Percentiles rank a stretch among this genome's conserved stretches.
These are phyloP conservation scores for Mortierella claussenii DNA, from an alignment of 192 early-diverging fungal genomes.

Conservation along the genomic window DNA sequence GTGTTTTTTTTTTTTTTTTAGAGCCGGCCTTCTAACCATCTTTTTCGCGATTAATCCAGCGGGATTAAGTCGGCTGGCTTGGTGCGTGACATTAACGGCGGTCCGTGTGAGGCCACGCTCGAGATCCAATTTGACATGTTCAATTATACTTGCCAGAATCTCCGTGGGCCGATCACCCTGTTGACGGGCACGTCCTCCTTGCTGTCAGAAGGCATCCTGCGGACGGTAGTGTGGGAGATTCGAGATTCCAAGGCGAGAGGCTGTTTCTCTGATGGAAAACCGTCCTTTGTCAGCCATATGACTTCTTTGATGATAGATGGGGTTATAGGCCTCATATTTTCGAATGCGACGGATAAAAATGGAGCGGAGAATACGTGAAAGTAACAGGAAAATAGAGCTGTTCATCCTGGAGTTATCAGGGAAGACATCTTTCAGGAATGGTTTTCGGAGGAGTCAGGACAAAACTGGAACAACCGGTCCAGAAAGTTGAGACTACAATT, in stretches of 20 bases:
- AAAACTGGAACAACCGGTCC: neutral
- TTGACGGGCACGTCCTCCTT: constrained; percentile 9
- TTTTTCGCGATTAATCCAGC: constrained; percentile 20
- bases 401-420: too few relatives aligned
- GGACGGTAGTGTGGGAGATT: neutral
- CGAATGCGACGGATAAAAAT: too few relatives aligned
- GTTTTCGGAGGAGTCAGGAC: too few relatives aligned
- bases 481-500: neutral
- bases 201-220: neutral
- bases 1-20: neutral
- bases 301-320: too few relatives aligned
- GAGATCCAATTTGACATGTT: constrained; percentile 10
- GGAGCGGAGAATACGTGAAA: too few relatives aligned
- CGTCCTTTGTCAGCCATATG: neutral
- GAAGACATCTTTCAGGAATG: too few relatives aligned
- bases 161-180: constrained; percentile 14
- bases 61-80: neutral
- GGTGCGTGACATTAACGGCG: neutral
- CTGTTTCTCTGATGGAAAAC: neutral
- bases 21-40: constrained; percentile 10
- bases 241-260: neutral
- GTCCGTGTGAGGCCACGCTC: neutral
- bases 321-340: too few relatives aligned
- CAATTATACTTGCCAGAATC: neutral
- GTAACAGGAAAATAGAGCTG: too few relatives aligned